Conservation (phyloP, 352 stramenopile species). For the Blastocystis hominis region DNA sequence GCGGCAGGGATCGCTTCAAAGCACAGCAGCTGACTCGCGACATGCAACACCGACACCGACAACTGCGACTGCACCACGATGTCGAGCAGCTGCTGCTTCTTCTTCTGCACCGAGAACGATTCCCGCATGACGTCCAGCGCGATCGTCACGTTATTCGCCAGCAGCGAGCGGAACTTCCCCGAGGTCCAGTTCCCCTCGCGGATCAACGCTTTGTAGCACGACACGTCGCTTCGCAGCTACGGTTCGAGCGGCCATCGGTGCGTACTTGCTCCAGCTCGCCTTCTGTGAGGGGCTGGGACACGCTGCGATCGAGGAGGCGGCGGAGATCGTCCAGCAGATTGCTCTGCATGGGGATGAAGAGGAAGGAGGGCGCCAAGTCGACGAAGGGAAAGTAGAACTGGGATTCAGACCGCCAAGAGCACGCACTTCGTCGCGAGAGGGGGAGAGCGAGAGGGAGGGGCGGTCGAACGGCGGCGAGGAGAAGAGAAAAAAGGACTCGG, state of each 20-base stretch:
- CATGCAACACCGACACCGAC: background rate
- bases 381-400: background rate
- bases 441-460: background rate
- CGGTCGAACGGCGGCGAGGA: background rate
- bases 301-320: background rate
- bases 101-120: background rate
- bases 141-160: background rate
- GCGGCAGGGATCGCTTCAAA: background rate
- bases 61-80: background rate
- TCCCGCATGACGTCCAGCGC: conserved; percentile 2
- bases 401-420: background rate
- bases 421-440: background rate
- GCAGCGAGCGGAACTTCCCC: background rate
- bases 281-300: background rate
- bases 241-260: background rate
- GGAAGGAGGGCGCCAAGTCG: background rate
- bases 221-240: background rate
- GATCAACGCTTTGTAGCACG: background rate
- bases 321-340: background rate
- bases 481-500: background rate
- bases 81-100: conserved; percentile 1
- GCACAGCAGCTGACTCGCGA: background rate
- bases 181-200: background rate
- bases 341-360: background rate
- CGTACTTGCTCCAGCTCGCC: background rate